Evolutionary conservation across 2,329 filamentous ascomycete species (phyloP).

Genomic region (Aspergillus awamori): DNA sequence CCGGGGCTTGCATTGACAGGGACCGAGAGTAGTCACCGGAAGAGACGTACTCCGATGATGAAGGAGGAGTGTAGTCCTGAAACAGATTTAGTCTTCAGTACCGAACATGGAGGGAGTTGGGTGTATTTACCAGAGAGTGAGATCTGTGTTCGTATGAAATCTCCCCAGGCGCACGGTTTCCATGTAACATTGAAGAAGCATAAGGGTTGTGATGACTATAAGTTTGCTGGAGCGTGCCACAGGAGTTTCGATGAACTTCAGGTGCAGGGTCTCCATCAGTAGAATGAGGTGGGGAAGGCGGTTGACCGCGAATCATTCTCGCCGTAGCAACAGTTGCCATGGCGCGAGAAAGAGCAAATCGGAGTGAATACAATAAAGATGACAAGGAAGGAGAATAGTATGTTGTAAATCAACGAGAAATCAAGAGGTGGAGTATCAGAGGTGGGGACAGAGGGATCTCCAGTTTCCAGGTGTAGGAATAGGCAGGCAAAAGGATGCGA

Average conservation of each 20-base stretch:
- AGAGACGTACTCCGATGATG: slow-evolving; percentile 16
- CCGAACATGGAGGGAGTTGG: not conserved
- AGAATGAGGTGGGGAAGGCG: slow-evolving; percentile 36
- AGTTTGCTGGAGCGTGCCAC: slow-evolving; percentile 18
- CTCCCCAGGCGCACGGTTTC: slow-evolving; percentile 6
- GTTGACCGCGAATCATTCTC: slow-evolving; percentile 24
- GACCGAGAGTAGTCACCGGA: slow-evolving; percentile 21
- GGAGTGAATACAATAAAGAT: not conserved
- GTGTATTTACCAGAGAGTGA: slow-evolving; percentile 27
- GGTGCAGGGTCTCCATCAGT: slow-evolving; percentile 26
- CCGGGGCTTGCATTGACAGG: slow-evolving; percentile 25
- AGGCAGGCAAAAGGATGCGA: not conserved
- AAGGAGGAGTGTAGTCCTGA: slow-evolving; percentile 14
- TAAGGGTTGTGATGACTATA: slow-evolving; percentile 16
- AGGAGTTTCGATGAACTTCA: slow-evolving; percentile 20
- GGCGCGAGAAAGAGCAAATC: not conserved
- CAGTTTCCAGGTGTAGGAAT: not conserved
- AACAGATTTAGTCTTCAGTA: not conserved
- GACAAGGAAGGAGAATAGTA: not conserved
- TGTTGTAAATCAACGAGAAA: not conserved
- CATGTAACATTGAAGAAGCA: slow-evolving; percentile 6
- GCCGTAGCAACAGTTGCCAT: slow-evolving; percentile 14
- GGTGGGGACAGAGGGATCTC: not conserved
- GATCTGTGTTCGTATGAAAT: slow-evolving; percentile 13
- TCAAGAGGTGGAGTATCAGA: not conserved